Percentiles rank a stretch among this genome's conserved stretches.
Conservation (phyloP, 345 rosid species). For the Ceriops tagal region DNA sequence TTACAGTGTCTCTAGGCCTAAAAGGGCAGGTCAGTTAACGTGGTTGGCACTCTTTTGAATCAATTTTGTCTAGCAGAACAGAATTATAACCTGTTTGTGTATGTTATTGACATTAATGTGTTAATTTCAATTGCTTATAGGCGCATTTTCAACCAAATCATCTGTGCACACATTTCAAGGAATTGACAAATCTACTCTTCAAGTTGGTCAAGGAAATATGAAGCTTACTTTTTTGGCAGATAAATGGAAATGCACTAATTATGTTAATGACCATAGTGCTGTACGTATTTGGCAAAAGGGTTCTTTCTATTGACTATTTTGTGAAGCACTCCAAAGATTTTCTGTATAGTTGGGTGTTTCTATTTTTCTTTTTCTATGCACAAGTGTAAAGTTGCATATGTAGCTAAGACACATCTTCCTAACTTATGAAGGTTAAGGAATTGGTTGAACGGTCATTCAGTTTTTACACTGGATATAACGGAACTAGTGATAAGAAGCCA, state of each 20-base stretch:
- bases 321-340: background rate
- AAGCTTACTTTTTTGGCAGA: constrained; percentile 58
- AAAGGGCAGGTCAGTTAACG: constrained; percentile 49
- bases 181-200: constrained; percentile 41
- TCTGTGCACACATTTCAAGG: constrained; percentile 39
- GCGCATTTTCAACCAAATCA: constrained; percentile 50
- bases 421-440: constrained; percentile 59
- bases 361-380: background rate
- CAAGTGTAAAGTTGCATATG: background rate
- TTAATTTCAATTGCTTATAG: constrained; percentile 34
- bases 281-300: constrained; percentile 36
- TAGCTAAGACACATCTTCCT: constrained; percentile 25
- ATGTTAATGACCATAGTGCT: constrained; percentile 52
- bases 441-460: constrained; percentile 62
- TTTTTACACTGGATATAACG: constrained; percentile 65
- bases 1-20: constrained; percentile 59
- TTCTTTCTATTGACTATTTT: background rate
- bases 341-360: constrained; percentile 1
- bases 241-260: constrained; percentile 39
- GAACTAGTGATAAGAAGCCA: constrained; percentile 50
- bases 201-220: constrained; percentile 68
- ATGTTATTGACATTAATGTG: constrained; percentile 7
- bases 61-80: constrained; percentile 18
- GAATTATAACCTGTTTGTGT: constrained; percentile 17
- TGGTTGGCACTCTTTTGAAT: constrained; percentile 19